Evolutionary conservation across 2,329 filamentous ascomycete species (phyloP).

Genomic region (Aphanoascus verrucosus): DNA sequence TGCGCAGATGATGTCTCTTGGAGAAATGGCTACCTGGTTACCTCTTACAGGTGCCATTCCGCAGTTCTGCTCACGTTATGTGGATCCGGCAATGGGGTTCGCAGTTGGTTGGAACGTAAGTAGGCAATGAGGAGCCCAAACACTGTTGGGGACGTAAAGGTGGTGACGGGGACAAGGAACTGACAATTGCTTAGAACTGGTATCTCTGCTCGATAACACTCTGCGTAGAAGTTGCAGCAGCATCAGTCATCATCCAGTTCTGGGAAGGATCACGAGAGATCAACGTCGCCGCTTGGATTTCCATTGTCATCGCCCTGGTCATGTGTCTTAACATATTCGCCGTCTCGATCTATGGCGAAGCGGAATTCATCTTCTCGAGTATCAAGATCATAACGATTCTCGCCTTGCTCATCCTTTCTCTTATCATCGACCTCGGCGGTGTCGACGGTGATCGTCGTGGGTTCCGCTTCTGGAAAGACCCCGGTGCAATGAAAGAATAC

Average conservation of each 20-base stretch:
- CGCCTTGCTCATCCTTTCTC: constrained; percentile 35
- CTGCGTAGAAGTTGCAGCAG: constrained; percentile 51
- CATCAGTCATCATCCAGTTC: constrained; percentile 52
- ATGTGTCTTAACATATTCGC: constrained; percentile 53
- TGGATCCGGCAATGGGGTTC: constrained; percentile 42
- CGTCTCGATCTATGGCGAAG: constrained; percentile 40
- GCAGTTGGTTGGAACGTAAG: constrained; percentile 42
- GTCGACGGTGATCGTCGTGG: constrained; percentile 50
- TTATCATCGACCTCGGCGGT: constrained; percentile 53
- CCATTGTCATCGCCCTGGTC: constrained; percentile 48
- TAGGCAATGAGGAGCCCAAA: constrained; percentile 51
- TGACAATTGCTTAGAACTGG: constrained; percentile 22
- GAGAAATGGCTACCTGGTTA: constrained; percentile 41
- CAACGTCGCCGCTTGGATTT: constrained; percentile 34
- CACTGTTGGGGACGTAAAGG: too few relatives aligned
- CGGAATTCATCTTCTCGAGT: constrained; percentile 43
- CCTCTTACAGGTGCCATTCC: constrained; percentile 41
- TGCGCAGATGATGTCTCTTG: constrained; percentile 32
- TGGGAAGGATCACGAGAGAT: constrained; percentile 39
- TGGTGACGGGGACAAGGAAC: not conserved
- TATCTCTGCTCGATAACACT: constrained; percentile 26
- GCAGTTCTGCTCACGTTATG: constrained; percentile 32
- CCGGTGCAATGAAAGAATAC: constrained; percentile 57
- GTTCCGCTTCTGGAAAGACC: constrained; percentile 59
- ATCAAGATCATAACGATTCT: constrained; percentile 43